Evolutionary conservation across 2,329 filamentous ascomycete species (phyloP), one percentile per base, ranked within the genome.

Genomic region (Monilinia fructicola): DNA sequence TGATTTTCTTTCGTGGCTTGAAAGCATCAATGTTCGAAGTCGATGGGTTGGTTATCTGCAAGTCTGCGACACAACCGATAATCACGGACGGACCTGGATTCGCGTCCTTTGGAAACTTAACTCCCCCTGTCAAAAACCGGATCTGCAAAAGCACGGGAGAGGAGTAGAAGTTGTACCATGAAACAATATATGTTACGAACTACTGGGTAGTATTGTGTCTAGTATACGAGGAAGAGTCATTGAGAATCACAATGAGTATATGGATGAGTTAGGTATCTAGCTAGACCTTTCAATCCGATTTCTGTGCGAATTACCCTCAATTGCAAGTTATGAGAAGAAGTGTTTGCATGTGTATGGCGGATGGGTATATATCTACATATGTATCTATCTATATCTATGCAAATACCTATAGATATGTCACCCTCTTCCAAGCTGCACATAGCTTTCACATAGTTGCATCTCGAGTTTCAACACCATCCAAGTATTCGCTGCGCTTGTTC

Each of bases 1-100:
- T 67, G 68, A 71, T 65, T 68, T 66, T 69, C 42, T 62, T 65
- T 58, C 52, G 62, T 67, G 65, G 35, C 59, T 62, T 67, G 50
- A 38, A 56, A 54, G 52, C 63, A 66, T 53, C 44, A 56, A 59
- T 59, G 14, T 67, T 48, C 26, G 54, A 60, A 53, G 54, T 60
- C 64, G 56, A 46, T 64, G 60, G 62, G 52, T 54, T 63, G 38
- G 44, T 48, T 48, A 48, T 48, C 44, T 48, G 44, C 44, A 16
- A 55, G 46, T 59, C 67, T 68, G 66, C 44, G 56, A 60, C 67
- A 69, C 56, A 48, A 21, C 31, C 18, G 18, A 31, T n/a, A 59
- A 48, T 67, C 65, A 69, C 54, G 18, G 64, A 59, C 63, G 11
- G 46, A 40, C 55, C 60, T 23, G 40, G 52, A 67, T 56, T 64